Conservation (phyloP, 1,139 yeast genomes). For the Saccharomyces hybrid region DNA sequence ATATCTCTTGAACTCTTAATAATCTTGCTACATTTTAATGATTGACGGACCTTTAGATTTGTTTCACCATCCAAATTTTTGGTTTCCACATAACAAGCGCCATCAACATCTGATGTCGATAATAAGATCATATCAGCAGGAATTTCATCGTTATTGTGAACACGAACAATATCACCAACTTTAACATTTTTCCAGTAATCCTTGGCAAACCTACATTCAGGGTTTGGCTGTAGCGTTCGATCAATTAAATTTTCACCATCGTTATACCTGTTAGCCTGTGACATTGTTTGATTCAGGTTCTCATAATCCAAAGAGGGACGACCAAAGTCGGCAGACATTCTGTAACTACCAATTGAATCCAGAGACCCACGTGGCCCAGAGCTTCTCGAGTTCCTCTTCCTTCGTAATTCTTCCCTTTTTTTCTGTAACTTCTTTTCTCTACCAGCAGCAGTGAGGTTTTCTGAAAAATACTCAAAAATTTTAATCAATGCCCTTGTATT, state of each 20-base stretch:
- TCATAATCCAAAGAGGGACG: slow-evolving; percentile 24
- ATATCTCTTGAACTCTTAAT: slow-evolving; percentile 65
- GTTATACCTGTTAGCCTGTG: slow-evolving; percentile 3
- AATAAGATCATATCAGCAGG: slow-evolving; percentile 85
- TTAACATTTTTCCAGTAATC: slow-evolving; percentile 81
- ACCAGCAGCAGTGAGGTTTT: slow-evolving; percentile 35
- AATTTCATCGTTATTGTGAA: slow-evolving; percentile 80
- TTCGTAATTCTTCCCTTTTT: slow-evolving; percentile 9
- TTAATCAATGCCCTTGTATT: slow-evolving; percentile 33
- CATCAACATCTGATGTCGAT: slow-evolving; percentile 80
- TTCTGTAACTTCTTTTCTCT: slow-evolving; percentile 26
- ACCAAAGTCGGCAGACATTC: slow-evolving; percentile 24
- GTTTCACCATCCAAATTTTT: slow-evolving; percentile 96
- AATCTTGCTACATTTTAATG: slow-evolving; percentile 60
- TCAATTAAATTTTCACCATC: slow-evolving; percentile 22
- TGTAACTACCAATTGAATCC: slow-evolving; percentile 25
- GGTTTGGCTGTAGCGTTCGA: slow-evolving; percentile 19
- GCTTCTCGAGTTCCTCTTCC: slow-evolving; percentile 8
- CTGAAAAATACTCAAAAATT: slow-evolving; percentile 28
- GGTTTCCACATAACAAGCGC: slow-evolving; percentile 88
- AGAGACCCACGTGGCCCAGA: slow-evolving; percentile 24
- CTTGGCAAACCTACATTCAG: slow-evolving; percentile 46
- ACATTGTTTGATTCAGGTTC: slow-evolving; percentile 12
- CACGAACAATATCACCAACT: slow-evolving; percentile 84
- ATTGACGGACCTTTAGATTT: slow-evolving; percentile 72